Conservation (phyloP, 2,329 filamentous ascomycete genomes). For the Akanthomyces dipterigenus region DNA sequence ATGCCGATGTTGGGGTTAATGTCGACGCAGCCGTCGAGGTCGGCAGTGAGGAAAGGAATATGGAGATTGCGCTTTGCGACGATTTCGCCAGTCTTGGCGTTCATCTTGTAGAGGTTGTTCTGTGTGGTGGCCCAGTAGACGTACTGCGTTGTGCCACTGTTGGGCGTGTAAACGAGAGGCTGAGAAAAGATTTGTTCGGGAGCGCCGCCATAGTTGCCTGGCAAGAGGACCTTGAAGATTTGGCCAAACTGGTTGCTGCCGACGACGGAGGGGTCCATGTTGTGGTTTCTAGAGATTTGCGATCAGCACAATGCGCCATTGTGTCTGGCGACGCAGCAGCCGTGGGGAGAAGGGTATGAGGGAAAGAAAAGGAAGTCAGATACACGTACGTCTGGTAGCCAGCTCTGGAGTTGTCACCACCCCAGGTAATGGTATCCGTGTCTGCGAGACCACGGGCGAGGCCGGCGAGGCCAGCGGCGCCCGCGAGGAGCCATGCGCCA, state of each 20-base stretch:
- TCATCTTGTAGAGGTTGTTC: constrained; percentile 51
- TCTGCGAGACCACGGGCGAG: constrained; percentile 29
- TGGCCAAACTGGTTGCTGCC: constrained; percentile 48
- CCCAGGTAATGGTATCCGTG: constrained; percentile 55
- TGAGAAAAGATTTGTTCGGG: constrained; percentile 48
- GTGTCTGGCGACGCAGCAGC: neutral
- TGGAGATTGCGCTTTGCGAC: constrained; percentile 40
- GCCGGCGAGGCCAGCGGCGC: constrained; percentile 27
- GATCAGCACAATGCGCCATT: constrained; percentile 1
- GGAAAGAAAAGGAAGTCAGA: neutral
- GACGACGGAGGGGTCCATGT: constrained; percentile 55
- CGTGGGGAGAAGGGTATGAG: neutral
- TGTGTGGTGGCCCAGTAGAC: constrained; percentile 51
- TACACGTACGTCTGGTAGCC: constrained; percentile 46
- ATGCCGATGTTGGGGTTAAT: constrained; percentile 41
- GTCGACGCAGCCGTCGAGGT: constrained; percentile 41
- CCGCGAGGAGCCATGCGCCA: constrained; percentile 23
- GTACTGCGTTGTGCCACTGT: constrained; percentile 39
- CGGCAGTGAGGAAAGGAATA: constrained; percentile 42
- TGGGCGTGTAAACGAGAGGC: constrained; percentile 43
- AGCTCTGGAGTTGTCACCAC: constrained; percentile 47
- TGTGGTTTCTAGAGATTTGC: constrained; percentile 40
- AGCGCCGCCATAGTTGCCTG: constrained; percentile 43
- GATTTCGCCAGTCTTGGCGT: constrained; percentile 47
- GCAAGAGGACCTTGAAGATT: constrained; percentile 44